Evolutionary conservation across 2,329 filamentous ascomycete genomes (phyloP).

Genomic region (Ceratocystis smalleyi): DNA sequence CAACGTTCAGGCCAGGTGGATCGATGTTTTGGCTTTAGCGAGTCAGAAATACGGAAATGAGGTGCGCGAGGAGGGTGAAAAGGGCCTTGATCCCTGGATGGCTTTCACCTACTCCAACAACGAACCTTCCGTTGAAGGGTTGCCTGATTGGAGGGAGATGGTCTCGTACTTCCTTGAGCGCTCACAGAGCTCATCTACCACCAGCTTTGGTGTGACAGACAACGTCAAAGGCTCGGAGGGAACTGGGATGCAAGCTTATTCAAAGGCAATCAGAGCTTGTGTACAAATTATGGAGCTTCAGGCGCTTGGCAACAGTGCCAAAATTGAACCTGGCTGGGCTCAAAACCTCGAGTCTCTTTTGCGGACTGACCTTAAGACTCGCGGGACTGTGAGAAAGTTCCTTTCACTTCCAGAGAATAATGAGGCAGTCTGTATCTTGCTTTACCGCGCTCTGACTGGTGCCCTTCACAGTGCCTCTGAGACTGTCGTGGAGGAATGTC

Average conservation of each 20-base stretch:
- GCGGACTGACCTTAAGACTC: conserved; percentile 50
- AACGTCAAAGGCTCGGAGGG: conserved; percentile 30
- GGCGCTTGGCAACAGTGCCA: conserved; percentile 33
- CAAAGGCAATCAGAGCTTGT: conserved; percentile 55
- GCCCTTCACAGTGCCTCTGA: conserved; percentile 32
- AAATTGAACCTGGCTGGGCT: conserved; percentile 70
- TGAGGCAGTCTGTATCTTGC: neutral
- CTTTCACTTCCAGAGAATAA: conserved; percentile 28
- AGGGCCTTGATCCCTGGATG: conserved; percentile 60
- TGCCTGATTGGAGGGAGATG: conserved; percentile 39
- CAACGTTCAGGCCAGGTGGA: conserved; percentile 69
- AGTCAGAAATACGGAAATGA: conserved; percentile 46
- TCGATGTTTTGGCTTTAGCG: conserved; percentile 67
- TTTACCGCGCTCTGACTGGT: conserved; percentile 19
- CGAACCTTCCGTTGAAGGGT: conserved; percentile 21
- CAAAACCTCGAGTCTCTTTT: conserved; percentile 58
- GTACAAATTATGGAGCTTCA: conserved; percentile 37
- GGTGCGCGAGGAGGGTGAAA: conserved; percentile 74
- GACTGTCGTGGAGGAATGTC: conserved; percentile 36
- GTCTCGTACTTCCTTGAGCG: conserved; percentile 34
- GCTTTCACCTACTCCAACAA: conserved; percentile 32
- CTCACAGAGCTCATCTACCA: neutral
- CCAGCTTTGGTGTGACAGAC: conserved; percentile 23
- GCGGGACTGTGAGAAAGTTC: conserved; percentile 42
- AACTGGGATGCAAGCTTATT: conserved; percentile 40